Evolutionary conservation across 108 stramenopile species (phyloP).

Genomic region (Pseudonitzschia pungens): DNA sequence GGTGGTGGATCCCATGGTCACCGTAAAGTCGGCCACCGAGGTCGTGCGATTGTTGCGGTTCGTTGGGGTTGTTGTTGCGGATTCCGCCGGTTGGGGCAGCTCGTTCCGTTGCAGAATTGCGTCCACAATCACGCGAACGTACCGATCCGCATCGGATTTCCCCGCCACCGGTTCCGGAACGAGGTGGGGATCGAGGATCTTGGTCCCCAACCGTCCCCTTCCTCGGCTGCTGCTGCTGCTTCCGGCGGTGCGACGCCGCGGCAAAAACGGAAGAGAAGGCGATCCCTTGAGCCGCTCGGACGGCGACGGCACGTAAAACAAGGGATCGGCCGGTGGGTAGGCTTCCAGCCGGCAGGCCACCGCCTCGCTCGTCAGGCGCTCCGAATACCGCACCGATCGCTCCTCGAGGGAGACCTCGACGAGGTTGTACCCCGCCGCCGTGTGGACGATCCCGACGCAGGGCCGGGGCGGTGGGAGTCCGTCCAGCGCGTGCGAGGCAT

Average conservation of each 20-base stretch:
- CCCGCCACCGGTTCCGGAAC: conserved; percentile 14
- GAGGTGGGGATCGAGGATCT: conserved; percentile 23
- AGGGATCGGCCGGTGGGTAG: conserved; percentile 76
- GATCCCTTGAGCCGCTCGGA: conserved; percentile 26
- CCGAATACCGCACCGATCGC: conserved; percentile 66
- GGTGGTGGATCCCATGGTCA: conserved; percentile 21
- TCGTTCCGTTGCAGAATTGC: conserved; percentile 23
- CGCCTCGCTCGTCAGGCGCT: conserved; percentile 78
- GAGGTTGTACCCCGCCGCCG: conserved; percentile 71
- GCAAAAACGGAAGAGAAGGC: conserved; percentile 26
- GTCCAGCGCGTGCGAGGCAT: conserved; percentile 23
- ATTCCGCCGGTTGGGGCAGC: too few relatives aligned
- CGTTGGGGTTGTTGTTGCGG: background rate
- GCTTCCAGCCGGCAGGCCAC: conserved; percentile 80
- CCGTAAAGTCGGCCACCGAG: conserved; percentile 30
- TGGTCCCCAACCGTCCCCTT: conserved; percentile 25
- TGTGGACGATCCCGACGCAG: conserved; percentile 74
- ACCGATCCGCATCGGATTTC: conserved; percentile 38
- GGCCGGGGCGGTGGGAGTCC: conserved; percentile 56
- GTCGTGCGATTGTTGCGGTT: background rate
- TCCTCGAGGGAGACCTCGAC: conserved; percentile 78
- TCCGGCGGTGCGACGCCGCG: background rate
- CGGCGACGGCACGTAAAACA: conserved; percentile 64
- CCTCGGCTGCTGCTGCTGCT: background rate
- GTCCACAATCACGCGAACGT: conserved; percentile 31